Percentiles rank a stretch among this genome's conserved stretches.
Evolutionary conservation across 805 yeast genomes (phyloP).

Genomic region (Phaffomyces opuntiae): DNA sequence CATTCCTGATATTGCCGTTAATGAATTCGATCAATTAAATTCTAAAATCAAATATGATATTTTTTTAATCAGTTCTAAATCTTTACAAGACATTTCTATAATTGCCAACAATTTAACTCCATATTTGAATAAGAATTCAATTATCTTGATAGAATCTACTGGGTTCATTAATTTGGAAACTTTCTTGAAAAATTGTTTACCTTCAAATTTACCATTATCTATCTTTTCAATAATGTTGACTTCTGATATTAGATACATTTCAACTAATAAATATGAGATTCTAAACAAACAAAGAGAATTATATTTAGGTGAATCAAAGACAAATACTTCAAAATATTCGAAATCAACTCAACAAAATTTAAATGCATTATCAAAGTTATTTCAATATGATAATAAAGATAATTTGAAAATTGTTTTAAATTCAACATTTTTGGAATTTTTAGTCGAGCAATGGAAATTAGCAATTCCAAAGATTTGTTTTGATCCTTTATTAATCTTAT

Average conservation of each 20-base stretch:
- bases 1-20: constrained; percentile 8
- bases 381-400: constrained; percentile 29
- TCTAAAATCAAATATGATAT: constrained; percentile 30
- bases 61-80: constrained; percentile 39
- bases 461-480: constrained; percentile 75
- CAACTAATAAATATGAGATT: constrained; percentile 9
- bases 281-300: constrained; percentile 25
- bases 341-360: constrained; percentile 27
- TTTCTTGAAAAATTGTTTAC: constrained; percentile 59
- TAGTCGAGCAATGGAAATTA: constrained; percentile 77
- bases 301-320: constrained; percentile 32
- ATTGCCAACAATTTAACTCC: constrained; percentile 32
- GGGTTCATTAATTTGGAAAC: constrained; percentile 71
- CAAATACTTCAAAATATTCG: constrained; percentile 35
- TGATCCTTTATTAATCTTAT: constrained; percentile 65
- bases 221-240: constrained; percentile 19
- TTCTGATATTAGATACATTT: constrained; percentile 16
- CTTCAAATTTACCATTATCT: constrained; percentile 13
- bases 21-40: constrained; percentile 8
- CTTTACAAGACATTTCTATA: constrained; percentile 45
- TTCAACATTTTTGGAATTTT: constrained; percentile 47
- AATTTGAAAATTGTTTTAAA: constrained; percentile 36
- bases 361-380: constrained; percentile 30
- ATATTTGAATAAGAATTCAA: constrained; percentile 35
- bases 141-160: constrained; percentile 59